These are phyloP conservation scores for Osmanthus fragrans DNA, from an alignment of 257 asterid species.

Conservation along the genomic window DNA sequence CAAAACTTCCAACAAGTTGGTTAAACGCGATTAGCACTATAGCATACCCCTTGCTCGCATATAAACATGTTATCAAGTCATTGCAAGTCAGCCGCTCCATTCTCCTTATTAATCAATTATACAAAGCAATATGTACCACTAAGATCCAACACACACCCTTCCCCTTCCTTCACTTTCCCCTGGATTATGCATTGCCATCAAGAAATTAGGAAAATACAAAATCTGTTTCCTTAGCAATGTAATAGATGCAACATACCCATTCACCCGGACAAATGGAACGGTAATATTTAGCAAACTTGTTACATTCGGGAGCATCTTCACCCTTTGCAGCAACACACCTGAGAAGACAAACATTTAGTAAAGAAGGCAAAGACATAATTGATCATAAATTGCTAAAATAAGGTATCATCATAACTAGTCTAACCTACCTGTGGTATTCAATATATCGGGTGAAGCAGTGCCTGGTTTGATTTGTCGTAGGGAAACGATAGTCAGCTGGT, in stretches of 20 bases:
- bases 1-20: neutral
- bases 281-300: constrained; percentile 90
- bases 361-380: constrained; percentile 3
- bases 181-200: constrained; percentile 14
- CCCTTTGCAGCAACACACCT: constrained; percentile 94
- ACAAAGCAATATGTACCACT: neutral
- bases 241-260: constrained; percentile 65
- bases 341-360: constrained; percentile 28
- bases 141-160: neutral
- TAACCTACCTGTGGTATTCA: constrained; percentile 80
- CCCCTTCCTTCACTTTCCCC: neutral
- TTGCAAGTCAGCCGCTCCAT: neutral
- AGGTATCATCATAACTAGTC: neutral
- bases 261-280: constrained; percentile 96
- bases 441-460: constrained; percentile 96
- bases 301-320: constrained; percentile 87
- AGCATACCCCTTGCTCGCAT: neutral
- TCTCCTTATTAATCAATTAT: neutral
- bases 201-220: constrained; percentile 6
- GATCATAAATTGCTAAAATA: constrained; percentile 9
- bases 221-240: neutral
- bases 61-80: neutral
- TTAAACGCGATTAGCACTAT: neutral
- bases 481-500: constrained; percentile 96
- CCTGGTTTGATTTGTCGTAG: constrained; percentile 93